A percentile compares a stretch with the other conserved stretches of the same genome.
These are phyloP conservation scores for Durio zibethinus DNA, from an alignment of 345 rosid species.

Conservation along the genomic window DNA sequence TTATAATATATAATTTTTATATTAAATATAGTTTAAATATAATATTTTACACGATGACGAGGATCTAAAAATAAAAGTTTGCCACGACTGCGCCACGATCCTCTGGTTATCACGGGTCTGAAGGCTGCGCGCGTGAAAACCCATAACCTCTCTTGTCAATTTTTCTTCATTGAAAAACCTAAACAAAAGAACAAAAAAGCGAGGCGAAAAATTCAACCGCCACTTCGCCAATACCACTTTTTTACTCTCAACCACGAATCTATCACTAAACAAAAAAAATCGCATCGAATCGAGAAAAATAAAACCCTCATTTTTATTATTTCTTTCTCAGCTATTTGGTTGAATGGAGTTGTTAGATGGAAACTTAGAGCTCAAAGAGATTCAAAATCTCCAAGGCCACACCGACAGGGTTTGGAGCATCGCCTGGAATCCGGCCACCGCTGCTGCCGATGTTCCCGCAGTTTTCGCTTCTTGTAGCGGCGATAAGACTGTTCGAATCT, in stretches of 20 bases:
- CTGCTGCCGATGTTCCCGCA: conserved; percentile 33
- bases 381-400: conserved; percentile 78
- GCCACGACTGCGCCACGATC: too few relatives aligned
- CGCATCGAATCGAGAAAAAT: neutral
- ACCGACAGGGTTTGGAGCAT: conserved; percentile 89
- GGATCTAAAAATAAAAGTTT: too few relatives aligned
- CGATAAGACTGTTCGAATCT: conserved; percentile 84
- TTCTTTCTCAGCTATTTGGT: neutral
- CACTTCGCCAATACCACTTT: neutral
- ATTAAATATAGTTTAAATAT: too few relatives aligned
- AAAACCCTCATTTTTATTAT: neutral
- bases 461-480: conserved; percentile 87
- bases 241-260: neutral
- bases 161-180: neutral
- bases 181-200: too few relatives aligned
- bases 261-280: neutral
- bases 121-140: conserved; percentile 1
- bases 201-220: neutral
- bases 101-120: conserved; percentile 11
- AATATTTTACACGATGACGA: too few relatives aligned
- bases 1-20: too few relatives aligned
- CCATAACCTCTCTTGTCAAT: neutral
- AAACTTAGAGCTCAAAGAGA: conserved; percentile 54
- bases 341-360: conserved; percentile 50
- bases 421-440: conserved; percentile 74